Percentiles rank a stretch among this genome's conserved stretches.
phyloP scores from a whole-genome alignment of 2,329 filamentous ascomycete genomes.

The Trichoderma sp. region DNA sequence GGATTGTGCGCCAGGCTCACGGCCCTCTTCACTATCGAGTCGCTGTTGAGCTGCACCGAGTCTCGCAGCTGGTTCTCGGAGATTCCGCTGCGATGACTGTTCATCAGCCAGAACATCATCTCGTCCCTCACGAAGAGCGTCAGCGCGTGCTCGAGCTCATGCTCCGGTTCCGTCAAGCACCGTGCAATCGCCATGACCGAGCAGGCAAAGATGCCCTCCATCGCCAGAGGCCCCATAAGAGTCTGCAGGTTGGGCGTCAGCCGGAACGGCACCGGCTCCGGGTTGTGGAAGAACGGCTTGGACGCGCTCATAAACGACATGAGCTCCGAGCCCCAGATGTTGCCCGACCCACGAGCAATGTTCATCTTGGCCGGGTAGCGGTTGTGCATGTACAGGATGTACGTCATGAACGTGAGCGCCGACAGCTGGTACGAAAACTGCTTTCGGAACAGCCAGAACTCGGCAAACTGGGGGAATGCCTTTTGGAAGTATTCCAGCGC shows the following conservation, averaged over 20 bases:
- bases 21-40: conserved; percentile 88
- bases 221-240: conserved; percentile 92
- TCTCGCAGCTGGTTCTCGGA: conserved; percentile 71
- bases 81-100: conserved; percentile 62
- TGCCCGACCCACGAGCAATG: conserved; percentile 83
- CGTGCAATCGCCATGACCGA: conserved; percentile 95
- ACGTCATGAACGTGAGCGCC: conserved; percentile 96
- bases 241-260: conserved; percentile 95
- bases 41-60: conserved; percentile 81
- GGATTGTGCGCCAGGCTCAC: conserved; percentile 79
- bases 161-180: conserved; percentile 84
- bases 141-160: conserved; percentile 92
- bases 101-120: conserved; percentile 96
- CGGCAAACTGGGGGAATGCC: conserved; percentile 83
- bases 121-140: conserved; percentile 96
- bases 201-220: conserved; percentile 94
- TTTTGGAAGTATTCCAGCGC: conserved; percentile 86
- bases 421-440: conserved; percentile 97
- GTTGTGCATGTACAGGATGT: conserved; percentile 95
- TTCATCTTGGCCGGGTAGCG: conserved; percentile 95
- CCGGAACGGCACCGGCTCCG: conserved; percentile 94
- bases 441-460: conserved; percentile 98
- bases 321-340: conserved; percentile 94
- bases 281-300: conserved; percentile 91
- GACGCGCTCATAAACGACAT: conserved; percentile 84